Conservation (phyloP, 1,284 basidiomycete genomes). For the Apiotrichum montevideense region DNA sequence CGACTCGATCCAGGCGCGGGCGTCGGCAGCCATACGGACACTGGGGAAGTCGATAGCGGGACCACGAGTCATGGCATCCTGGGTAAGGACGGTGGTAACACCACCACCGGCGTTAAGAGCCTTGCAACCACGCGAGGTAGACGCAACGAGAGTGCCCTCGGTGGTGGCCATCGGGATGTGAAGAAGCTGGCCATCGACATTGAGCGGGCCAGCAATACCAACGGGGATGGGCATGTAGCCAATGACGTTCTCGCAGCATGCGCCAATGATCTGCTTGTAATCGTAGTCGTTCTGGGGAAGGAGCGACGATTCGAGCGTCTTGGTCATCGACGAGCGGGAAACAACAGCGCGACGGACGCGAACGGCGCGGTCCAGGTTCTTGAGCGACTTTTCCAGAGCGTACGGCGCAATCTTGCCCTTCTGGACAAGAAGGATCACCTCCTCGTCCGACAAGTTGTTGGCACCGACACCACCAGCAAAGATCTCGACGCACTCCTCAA, state of each 20-base stretch:
- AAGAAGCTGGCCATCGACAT: conserved; percentile 75
- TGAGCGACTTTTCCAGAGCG: conserved; percentile 86
- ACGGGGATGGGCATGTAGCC: conserved; percentile 95
- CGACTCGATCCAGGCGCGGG: conserved; percentile 84
- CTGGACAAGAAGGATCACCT: conserved; percentile 81
- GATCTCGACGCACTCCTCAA: conserved; percentile 79
- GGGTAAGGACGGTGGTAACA: conserved; percentile 84
- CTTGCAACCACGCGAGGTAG: conserved; percentile 95
- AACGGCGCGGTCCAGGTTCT: conserved; percentile 81
- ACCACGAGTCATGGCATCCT: conserved; percentile 97
- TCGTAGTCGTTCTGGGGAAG: conserved; percentile 84
- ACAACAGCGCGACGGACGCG: conserved; percentile 80
- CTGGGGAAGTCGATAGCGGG: conserved; percentile 94
- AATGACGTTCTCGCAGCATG: conserved; percentile 98
- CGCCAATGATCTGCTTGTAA: conserved; percentile 89
- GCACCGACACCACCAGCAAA: conserved; percentile 68
- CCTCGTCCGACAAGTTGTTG: conserved; percentile 75
- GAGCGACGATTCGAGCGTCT: conserved; percentile 76
- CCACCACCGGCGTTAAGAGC: conserved; percentile 94
- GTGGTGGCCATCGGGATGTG: conserved; percentile 99
- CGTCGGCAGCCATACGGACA: conserved; percentile 69
- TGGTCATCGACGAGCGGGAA: conserved; percentile 78
- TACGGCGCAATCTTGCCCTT: conserved; percentile 91
- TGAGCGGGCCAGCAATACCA: conserved; percentile 93
- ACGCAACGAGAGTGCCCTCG: conserved; percentile 96